These are phyloP conservation scores for Westerdykella sp. DNA, from an alignment of 2,329 filamentous ascomycete genomes.

Conservation along the genomic window DNA sequence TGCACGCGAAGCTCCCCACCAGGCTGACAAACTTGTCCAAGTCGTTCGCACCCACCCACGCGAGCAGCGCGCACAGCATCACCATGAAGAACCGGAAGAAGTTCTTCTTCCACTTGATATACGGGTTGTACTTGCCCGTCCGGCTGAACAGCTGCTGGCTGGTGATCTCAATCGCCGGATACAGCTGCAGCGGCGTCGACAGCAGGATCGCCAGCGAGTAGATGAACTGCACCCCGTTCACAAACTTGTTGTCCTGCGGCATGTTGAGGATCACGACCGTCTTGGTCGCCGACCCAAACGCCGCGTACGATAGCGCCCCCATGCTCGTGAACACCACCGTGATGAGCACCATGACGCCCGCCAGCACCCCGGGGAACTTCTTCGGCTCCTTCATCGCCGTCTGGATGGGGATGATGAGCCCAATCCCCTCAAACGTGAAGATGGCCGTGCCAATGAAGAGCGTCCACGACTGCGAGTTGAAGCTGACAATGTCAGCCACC, in stretches of 20 bases:
- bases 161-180: slow-evolving; percentile 93
- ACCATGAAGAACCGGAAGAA: slow-evolving; percentile 91
- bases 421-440: slow-evolving; percentile 97
- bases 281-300: slow-evolving; percentile 90
- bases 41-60: slow-evolving; percentile 87
- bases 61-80: slow-evolving; percentile 74
- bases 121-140: slow-evolving; percentile 95
- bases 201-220: slow-evolving; percentile 97
- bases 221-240: slow-evolving; percentile 92
- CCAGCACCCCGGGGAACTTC: slow-evolving; percentile 86
- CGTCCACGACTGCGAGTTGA: slow-evolving; percentile 90
- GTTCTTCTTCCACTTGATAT: slow-evolving; percentile 99
- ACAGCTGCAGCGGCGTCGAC: slow-evolving; percentile 92
- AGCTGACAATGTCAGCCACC: slow-evolving; percentile 77
- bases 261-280: slow-evolving; percentile 95
- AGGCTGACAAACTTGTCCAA: slow-evolving; percentile 96
- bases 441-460: slow-evolving; percentile 98
- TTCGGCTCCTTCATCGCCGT: slow-evolving; percentile 89
- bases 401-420: slow-evolving; percentile 95
- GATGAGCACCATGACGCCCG: slow-evolving; percentile 90
- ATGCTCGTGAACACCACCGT: slow-evolving; percentile 85
- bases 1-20: slow-evolving; percentile 95
- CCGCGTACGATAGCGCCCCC: slow-evolving; percentile 90
- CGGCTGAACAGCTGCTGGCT: slow-evolving; percentile 90
- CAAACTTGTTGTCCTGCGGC: slow-evolving; percentile 88